Conservation (phyloP, 2,329 filamentous ascomycete species). For the Colletotrichum incanum region DNA sequence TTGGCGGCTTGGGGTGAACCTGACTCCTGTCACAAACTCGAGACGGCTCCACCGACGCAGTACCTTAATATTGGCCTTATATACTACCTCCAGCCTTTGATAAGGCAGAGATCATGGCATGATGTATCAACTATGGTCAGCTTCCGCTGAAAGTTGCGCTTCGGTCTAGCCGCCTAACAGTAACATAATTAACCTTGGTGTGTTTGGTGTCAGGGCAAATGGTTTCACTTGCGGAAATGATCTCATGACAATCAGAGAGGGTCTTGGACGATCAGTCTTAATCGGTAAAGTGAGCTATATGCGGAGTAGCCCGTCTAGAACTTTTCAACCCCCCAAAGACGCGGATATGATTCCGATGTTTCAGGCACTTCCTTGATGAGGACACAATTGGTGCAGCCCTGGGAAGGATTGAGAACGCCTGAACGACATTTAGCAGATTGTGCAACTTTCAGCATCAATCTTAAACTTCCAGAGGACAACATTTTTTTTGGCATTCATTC, state of each 20-base stretch:
- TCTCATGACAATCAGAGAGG: slow-evolving; percentile 1
- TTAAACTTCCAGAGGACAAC: no score
- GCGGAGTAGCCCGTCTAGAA: not conserved
- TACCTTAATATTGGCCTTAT: slow-evolving; percentile 14
- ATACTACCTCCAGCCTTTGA: not conserved
- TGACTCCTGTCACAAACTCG: slow-evolving; percentile 26
- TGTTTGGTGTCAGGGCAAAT: not conserved
- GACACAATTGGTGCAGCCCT: not conserved
- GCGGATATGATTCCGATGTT: not conserved
- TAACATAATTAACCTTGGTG: not conserved
- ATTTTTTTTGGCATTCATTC: not conserved
- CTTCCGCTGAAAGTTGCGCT: no score
- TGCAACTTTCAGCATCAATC: not conserved
- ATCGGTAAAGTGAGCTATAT: not conserved
- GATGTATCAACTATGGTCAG: no score
- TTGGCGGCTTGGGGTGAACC: not conserved
- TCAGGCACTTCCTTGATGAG: accelerated
- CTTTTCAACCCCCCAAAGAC: not conserved
- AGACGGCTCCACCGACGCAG: slow-evolving; percentile 16
- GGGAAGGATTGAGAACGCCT: no score
- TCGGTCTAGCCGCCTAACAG: not conserved
- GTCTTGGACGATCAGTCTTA: not conserved
- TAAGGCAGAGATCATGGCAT: not conserved
- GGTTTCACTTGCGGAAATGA: slow-evolving; percentile 21
- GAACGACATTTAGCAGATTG: no score